Evolutionary conservation across 495 filamentous ascomycete species (phyloP).

Genomic region (Mycothermus thermophilus): DNA sequence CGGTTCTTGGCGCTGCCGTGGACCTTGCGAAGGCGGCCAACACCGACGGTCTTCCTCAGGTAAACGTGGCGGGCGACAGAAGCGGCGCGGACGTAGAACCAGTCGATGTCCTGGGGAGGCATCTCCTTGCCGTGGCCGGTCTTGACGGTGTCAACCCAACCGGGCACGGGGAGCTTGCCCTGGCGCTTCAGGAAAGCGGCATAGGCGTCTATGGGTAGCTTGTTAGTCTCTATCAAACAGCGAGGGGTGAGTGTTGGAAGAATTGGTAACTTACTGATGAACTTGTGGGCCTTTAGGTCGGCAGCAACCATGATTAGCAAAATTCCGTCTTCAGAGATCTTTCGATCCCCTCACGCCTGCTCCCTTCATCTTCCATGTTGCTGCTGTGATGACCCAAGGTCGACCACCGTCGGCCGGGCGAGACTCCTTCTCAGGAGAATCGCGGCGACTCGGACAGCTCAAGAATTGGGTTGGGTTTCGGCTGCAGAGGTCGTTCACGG

Average conservation of each 20-base stretch:
- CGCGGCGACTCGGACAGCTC: slow-evolving; percentile 15
- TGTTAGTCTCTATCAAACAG: background rate
- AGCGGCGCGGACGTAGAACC: slow-evolving; percentile 98
- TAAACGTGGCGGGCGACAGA: slow-evolving; percentile 96
- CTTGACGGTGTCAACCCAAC: slow-evolving; percentile 99
- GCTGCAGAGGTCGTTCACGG: slow-evolving; percentile 14
- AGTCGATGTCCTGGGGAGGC: slow-evolving; percentile 90
- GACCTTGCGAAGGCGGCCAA: slow-evolving; percentile 64
- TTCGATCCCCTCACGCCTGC: slow-evolving; percentile 46
- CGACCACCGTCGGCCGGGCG: slow-evolving; percentile 16
- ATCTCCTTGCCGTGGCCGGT: slow-evolving; percentile 91
- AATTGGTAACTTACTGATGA: slow-evolving; percentile 41
- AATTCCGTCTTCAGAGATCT: slow-evolving; percentile 47
- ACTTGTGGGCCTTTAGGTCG: slow-evolving; percentile 61
- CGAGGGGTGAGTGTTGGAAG: background rate
- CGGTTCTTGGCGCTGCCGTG: slow-evolving; percentile 97
- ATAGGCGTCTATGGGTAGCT: slow-evolving; percentile 47
- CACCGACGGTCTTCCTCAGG: slow-evolving; percentile 96
- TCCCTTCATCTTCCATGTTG: slow-evolving; percentile 24
- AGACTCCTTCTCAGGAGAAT: slow-evolving; percentile 4
- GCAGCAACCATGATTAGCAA: slow-evolving; percentile 37
- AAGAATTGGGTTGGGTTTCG: slow-evolving; percentile 16
- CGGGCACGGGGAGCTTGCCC: slow-evolving; percentile 94
- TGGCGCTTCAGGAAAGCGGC: slow-evolving; percentile 96
- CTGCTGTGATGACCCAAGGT: slow-evolving; percentile 10